Conservation (phyloP, 176 grass and related monocot species). For the Oryza rufipogon region DNA sequence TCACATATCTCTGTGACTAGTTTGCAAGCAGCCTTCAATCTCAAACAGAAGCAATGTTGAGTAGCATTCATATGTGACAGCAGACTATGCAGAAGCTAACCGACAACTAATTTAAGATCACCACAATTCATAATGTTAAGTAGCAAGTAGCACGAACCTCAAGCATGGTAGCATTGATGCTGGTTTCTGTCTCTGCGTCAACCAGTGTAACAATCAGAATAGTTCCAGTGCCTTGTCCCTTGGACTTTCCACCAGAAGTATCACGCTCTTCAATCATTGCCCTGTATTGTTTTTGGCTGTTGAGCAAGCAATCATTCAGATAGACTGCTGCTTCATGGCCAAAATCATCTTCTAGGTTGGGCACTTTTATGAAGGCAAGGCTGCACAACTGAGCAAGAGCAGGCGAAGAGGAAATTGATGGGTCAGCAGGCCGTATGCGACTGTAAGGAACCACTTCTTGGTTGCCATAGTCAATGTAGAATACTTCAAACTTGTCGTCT, state of each 20-base stretch:
- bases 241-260: conserved; percentile 77
- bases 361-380: conserved; percentile 88
- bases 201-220: conserved; percentile 78
- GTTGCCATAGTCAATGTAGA: conserved; percentile 98
- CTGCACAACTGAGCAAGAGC: conserved; percentile 84
- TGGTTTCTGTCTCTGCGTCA: conserved; percentile 71
- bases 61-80: neutral
- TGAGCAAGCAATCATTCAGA: conserved; percentile 75
- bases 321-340: conserved; percentile 90
- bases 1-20: neutral
- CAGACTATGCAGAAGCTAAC: conserved; percentile 16
- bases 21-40: neutral
- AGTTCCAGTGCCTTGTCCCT: conserved; percentile 81
- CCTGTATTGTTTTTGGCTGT: conserved; percentile 72
- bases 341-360: conserved; percentile 72
- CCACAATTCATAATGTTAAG: conserved; percentile 10
- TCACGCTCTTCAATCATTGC: conserved; percentile 95
- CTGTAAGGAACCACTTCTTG: conserved; percentile 90
- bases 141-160: conserved; percentile 59
- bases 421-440: conserved; percentile 70
- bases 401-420: conserved; percentile 64
- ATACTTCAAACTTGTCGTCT: conserved; percentile 88
- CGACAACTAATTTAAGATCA: neutral
- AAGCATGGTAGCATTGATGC: conserved; percentile 90
- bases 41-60: neutral